phyloP scores from a whole-genome alignment of 1,139 yeast genomes.

The Yamadazyma atmosphaerica region DNA sequence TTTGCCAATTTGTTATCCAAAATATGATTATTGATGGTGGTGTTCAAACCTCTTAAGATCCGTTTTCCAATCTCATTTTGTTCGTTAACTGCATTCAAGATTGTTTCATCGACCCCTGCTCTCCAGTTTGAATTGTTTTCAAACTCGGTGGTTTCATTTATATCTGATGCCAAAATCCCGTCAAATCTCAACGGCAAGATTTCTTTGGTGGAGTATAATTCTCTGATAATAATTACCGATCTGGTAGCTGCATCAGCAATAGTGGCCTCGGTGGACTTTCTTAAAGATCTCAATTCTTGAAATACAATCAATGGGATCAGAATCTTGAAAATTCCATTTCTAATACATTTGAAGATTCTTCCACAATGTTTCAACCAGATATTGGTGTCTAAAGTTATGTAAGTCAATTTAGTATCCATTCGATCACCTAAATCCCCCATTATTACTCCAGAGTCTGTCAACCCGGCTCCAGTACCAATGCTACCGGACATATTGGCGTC shows the following conservation, averaged over 20 bases:
- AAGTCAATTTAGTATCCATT: constrained; percentile 57
- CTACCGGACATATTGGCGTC: constrained; percentile 4
- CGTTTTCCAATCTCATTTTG: constrained; percentile 47
- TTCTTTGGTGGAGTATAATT: constrained; percentile 57
- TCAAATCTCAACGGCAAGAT: constrained; percentile 53
- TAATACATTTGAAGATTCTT: constrained; percentile 65
- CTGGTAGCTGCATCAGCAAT: constrained; percentile 81
- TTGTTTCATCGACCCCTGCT: constrained; percentile 59
- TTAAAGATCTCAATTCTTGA: constrained; percentile 72
- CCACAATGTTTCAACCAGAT: constrained; percentile 85
- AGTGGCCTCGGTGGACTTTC: constrained; percentile 72
- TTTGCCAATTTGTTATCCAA: constrained; percentile 39
- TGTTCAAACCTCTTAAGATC: constrained; percentile 37
- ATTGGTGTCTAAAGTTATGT: constrained; percentile 71
- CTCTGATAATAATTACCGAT: constrained; percentile 72
- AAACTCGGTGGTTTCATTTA: constrained; percentile 58
- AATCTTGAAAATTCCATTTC: constrained; percentile 56
- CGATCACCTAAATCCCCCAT: constrained; percentile 48
- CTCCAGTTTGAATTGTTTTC: constrained; percentile 69
- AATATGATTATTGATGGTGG: constrained; percentile 10
- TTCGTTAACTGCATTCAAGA: constrained; percentile 50
- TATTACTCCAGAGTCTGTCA: constrained; percentile 7
- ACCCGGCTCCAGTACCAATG: neutral
- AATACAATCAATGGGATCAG: constrained; percentile 73
- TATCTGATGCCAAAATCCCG: constrained; percentile 55